Conservation (phyloP, 2,329 filamentous ascomycete species). For the Rhynchosporium graminicola region DNA sequence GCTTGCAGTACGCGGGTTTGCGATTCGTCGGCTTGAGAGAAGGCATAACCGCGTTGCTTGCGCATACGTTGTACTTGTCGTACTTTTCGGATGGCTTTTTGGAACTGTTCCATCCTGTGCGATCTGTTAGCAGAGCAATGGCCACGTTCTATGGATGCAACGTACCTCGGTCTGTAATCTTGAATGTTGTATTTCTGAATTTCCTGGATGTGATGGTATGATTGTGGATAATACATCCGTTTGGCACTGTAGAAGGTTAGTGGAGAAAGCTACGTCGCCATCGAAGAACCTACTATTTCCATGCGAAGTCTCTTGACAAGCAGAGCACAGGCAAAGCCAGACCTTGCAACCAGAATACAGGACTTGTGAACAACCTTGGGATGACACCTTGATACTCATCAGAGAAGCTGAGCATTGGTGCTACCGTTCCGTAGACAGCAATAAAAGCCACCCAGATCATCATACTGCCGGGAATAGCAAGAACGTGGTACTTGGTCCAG, state of each 20-base stretch:
- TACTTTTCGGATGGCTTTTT: constrained; percentile 98
- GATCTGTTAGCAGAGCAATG: constrained; percentile 28
- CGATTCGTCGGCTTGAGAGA: constrained; percentile 95
- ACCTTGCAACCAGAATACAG: constrained; percentile 91
- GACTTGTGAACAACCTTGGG: constrained; percentile 75
- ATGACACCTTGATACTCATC: constrained; percentile 84
- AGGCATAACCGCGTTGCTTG: constrained; percentile 97
- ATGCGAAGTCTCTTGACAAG: constrained; percentile 83
- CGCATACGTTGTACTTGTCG: constrained; percentile 98
- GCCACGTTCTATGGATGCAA: constrained; percentile 27
- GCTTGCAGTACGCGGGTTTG: constrained; percentile 94
- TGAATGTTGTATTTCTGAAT: constrained; percentile 99
- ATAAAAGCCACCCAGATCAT: constrained; percentile 89
- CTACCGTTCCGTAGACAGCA: constrained; percentile 82
- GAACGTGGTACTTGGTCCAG: constrained; percentile 97
- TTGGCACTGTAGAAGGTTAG: constrained; percentile 56
- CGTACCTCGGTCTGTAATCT: constrained; percentile 91
- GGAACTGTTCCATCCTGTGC: constrained; percentile 97
- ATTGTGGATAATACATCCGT: constrained; percentile 93
- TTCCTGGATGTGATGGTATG: constrained; percentile 98
- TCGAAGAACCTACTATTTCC: constrained; percentile 73
- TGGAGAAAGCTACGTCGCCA: neutral
- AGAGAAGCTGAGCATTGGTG: constrained; percentile 79
- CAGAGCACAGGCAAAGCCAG: constrained; percentile 78
- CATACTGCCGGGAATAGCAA: constrained; percentile 94